Evolutionary conservation across 345 rosid species (phyloP).

Genomic region (Brassica rapa): DNA sequence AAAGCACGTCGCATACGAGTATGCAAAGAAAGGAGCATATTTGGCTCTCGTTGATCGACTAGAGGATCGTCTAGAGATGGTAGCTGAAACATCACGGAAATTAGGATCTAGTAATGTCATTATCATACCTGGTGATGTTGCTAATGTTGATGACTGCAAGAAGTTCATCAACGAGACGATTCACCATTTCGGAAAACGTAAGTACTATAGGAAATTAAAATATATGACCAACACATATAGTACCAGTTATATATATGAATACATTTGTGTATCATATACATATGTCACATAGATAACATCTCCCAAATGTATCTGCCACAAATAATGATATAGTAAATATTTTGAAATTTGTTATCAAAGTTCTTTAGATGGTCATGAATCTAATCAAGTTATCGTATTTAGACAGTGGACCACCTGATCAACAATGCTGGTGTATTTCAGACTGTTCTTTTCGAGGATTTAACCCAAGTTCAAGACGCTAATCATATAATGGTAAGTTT

Average conservation of each 20-base stretch:
- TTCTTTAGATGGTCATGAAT: not conserved
- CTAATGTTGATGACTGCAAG: constrained; percentile 34
- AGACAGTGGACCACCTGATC: constrained; percentile 40
- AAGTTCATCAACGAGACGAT: constrained; percentile 32
- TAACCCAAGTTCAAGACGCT: constrained; percentile 15
- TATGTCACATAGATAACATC: too few relatives aligned
- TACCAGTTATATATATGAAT: not conserved
- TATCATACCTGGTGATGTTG: constrained; percentile 33
- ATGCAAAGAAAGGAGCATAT: constrained; percentile 42
- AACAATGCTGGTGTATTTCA: constrained; percentile 38
- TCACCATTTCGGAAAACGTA: constrained; percentile 39
- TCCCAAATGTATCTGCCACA: too few relatives aligned
- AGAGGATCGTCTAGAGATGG: constrained; percentile 26
- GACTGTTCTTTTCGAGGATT: constrained; percentile 27
- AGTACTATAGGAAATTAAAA: not conserved
- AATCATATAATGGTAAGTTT: constrained; percentile 9
- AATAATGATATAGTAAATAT: too few relatives aligned
- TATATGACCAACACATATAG: too few relatives aligned
- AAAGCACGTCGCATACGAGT: constrained; percentile 43
- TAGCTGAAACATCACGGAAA: constrained; percentile 23
- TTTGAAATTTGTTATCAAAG: not conserved
- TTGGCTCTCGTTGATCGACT: constrained; percentile 38
- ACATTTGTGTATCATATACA: too few relatives aligned
- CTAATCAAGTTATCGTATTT: not conserved
- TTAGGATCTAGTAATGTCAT: constrained; percentile 40